phyloP scores from a whole-genome alignment of 2,329 filamentous ascomycete species.

The Chrysosphaeria jannelii region DNA sequence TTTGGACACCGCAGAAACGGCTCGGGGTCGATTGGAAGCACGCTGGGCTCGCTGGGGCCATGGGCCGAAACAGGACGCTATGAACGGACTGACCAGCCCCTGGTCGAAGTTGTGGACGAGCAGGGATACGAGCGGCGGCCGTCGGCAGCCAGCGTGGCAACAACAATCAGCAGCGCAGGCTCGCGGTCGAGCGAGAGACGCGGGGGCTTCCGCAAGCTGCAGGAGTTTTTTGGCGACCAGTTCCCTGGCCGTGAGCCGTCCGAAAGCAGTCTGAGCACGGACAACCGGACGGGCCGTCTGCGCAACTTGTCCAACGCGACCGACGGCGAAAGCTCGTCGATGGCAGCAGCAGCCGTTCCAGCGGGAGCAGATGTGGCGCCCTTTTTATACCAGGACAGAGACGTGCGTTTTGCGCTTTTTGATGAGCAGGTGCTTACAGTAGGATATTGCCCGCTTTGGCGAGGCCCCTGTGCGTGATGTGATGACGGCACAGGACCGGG shows the following conservation, averaged over 20 bases:
- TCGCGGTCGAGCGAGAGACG: conserved; percentile 44
- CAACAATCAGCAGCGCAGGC: conserved; percentile 49
- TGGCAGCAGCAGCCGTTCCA: conserved; percentile 63
- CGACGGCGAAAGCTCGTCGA: conserved; percentile 43
- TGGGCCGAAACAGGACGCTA: too few relatives aligned
- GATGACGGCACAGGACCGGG: conserved; percentile 36
- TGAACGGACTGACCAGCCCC: too few relatives aligned
- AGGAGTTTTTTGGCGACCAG: conserved; percentile 82
- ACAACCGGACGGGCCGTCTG: conserved; percentile 35
- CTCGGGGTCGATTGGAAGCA: too few relatives aligned
- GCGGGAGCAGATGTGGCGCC: conserved; percentile 77
- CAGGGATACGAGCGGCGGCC: conserved; percentile 63
- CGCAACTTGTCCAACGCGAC: conserved; percentile 56
- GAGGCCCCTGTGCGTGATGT: conserved; percentile 47
- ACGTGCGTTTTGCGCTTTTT: conserved; percentile 25
- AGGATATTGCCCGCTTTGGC: conserved; percentile 50
- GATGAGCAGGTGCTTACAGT: not conserved
- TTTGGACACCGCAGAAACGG: too few relatives aligned
- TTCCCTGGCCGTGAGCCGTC: conserved; percentile 45
- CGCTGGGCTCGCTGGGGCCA: too few relatives aligned
- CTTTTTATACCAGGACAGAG: conserved; percentile 77
- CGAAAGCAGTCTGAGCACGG: conserved; percentile 31
- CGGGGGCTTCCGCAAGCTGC: conserved; percentile 52
- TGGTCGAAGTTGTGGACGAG: too few relatives aligned
- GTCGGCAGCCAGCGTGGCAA: conserved; percentile 67